These are phyloP conservation scores for Begonia loranthoides DNA, from an alignment of 306 rosid genomes.

Conservation along the genomic window DNA sequence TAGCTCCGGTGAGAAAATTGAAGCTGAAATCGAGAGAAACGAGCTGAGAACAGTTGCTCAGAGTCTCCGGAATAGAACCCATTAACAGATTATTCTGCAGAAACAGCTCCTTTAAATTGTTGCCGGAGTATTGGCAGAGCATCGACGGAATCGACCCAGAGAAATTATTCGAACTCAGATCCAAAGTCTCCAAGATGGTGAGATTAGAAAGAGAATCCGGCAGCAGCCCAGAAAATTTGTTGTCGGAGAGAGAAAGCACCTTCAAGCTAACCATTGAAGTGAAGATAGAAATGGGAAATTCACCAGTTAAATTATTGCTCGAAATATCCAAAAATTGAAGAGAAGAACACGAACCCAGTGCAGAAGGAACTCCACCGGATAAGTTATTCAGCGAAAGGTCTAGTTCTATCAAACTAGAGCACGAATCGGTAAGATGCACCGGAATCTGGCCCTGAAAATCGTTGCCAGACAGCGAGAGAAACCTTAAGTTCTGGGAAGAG, in stretches of 20 bases:
- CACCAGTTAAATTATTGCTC: slow-evolving; percentile 37
- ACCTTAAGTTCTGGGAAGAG: slow-evolving; percentile 30
- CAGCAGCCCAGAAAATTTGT: slow-evolving; percentile 30
- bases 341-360: slow-evolving; percentile 31
- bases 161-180: slow-evolving; percentile 73
- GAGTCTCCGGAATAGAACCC: slow-evolving; percentile 50
- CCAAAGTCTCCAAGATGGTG: slow-evolving; percentile 38
- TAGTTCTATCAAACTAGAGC: slow-evolving; percentile 33
- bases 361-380: slow-evolving; percentile 35
- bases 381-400: slow-evolving; percentile 49
- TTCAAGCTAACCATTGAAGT: slow-evolving; percentile 32
- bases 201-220: slow-evolving; percentile 44
- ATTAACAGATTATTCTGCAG: slow-evolving; percentile 60
- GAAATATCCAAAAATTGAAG: slow-evolving; percentile 41
- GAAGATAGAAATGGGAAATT: slow-evolving; percentile 34
- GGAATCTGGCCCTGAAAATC: slow-evolving; percentile 46
- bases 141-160: slow-evolving; percentile 34
- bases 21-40: slow-evolving; percentile 77
- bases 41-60: slow-evolving; percentile 74
- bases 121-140: slow-evolving; percentile 33
- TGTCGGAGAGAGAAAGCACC: slow-evolving; percentile 27
- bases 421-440: slow-evolving; percentile 18
- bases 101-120: slow-evolving; percentile 40
- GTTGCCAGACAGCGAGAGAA: slow-evolving; percentile 35
- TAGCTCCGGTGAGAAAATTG: slow-evolving; percentile 57